Evolutionary conservation across 2,329 filamentous ascomycete species (phyloP).

Genomic region (Monosporascus cannonballus): DNA sequence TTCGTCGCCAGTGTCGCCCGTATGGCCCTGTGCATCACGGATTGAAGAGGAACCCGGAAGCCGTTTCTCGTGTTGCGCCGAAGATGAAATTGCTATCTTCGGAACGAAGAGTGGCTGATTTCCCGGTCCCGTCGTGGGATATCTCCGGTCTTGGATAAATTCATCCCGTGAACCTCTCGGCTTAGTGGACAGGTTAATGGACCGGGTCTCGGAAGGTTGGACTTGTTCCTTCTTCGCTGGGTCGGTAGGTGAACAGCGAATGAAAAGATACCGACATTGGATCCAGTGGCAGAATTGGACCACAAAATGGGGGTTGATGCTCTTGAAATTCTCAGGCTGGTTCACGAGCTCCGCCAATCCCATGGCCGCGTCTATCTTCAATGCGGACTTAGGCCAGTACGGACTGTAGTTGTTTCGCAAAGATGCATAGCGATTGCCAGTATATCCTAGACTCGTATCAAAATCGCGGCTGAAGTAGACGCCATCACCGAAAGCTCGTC

Average conservation of each 20-base stretch:
- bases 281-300: conserved; percentile 78
- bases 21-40: conserved; percentile 16
- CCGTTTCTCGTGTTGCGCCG: background rate
- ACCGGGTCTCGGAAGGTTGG: no score
- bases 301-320: conserved; percentile 57
- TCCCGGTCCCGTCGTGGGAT: conserved; percentile 8
- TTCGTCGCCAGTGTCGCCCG: conserved; percentile 39
- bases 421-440: conserved; percentile 2
- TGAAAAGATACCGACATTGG: conserved; percentile 79
- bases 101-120: conserved; percentile 23
- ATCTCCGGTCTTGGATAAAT: conserved; percentile 18
- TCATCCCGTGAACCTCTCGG: background rate
- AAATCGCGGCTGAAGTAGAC: conserved; percentile 70
- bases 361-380: conserved; percentile 55
- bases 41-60: conserved; percentile 1
- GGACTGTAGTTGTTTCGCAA: background rate
- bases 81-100: conserved; percentile 24
- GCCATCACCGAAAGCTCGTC: conserved; percentile 69
- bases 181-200: background rate
- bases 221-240: background rate
- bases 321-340: conserved; percentile 54
- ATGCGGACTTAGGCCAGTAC: conserved; percentile 60
- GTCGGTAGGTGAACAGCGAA: conserved; percentile 9
- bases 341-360: conserved; percentile 87
- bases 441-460: conserved; percentile 50